Base-by-base conservation (phyloP, 768 basidiomycete species). In the Boletus pseudo-olivaceus region DNA sequence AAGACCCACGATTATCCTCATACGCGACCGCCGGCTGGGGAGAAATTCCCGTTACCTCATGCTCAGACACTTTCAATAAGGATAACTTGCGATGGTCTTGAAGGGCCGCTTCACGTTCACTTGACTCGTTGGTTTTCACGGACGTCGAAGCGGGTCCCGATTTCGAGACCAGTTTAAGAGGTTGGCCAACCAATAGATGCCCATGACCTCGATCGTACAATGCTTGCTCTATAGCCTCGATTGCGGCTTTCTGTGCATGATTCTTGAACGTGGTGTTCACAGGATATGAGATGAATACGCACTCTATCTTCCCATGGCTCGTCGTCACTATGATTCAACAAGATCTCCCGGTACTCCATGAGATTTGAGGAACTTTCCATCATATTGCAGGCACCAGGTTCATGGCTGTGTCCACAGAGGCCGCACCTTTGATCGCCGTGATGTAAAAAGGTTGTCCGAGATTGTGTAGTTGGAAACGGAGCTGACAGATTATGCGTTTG, bases 271-370 rank as follows among this genome's bases (percentile, higher is more conserved):
- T 45, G 37, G 53, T 8, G 2, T 43, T 40, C 39, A 34, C n/a
- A 45, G 34, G 37, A 60, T 40, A 9, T 37, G 39, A 15, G 17
- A 19, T 53, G 3, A 26, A 72, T 74, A 60, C 67, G 23, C 69
- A 88, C 89, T 61, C 88, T 75, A 35, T 78, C 75, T 65, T 86
- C 82, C 62, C 80, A 76, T 41, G 87, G 75, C 59, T 92, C 90
- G 59, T 84, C 83, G 15, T 80, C 78, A n/a, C 78, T 75, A 56
- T 87, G 76, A 29, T 79, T 68, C 56, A 90, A 68, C 35, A 91
- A 69, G 72, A 89, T 83, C 43, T 78, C 75, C 41, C 89, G 81
- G 62, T 83, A 90, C 60, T 88, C 82, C 12, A 81, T 79, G 20
- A 92, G 74, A 64, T 89, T 82, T 52, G 82, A 77, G 17, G 87